These are phyloP conservation scores for Oidium heveae DNA, from an alignment of 2,329 filamentous ascomycete species.

Conservation along the genomic window DNA sequence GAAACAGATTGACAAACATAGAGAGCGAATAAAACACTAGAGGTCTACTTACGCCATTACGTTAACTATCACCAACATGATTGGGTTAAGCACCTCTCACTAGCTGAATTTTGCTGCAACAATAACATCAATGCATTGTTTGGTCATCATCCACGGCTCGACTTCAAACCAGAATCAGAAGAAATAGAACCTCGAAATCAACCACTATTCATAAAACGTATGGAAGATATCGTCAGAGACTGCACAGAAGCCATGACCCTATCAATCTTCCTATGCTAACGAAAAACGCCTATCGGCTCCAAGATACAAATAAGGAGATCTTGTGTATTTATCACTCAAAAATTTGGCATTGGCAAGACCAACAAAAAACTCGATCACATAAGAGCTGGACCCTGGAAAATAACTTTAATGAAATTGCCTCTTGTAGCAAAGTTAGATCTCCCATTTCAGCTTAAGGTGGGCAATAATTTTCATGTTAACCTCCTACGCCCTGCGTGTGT, in stretches of 20 bases:
- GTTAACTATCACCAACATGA: not conserved
- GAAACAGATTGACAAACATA: not conserved
- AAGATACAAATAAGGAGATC: not conserved
- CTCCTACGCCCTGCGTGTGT: not conserved
- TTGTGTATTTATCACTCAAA: not conserved
- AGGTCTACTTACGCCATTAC: not conserved
- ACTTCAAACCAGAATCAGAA: not conserved
- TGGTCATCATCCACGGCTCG: not conserved
- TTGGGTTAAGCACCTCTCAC: not conserved
- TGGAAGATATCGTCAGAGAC: not conserved
- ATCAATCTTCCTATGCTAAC: not conserved
- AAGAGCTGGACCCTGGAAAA: no score
- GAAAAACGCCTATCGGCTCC: not conserved
- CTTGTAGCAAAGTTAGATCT: not conserved
- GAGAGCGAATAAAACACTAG: no score
- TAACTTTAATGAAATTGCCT: not conserved
- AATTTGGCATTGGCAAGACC: not conserved
- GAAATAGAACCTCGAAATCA: not conserved
- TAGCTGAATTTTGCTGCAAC: not conserved
- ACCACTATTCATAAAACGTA: not conserved
- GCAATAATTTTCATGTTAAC: not conserved
- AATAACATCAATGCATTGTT: not conserved
- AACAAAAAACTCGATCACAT: not conserved
- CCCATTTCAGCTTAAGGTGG: not conserved
- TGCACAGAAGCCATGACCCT: not conserved